phyloP scores from a whole-genome alignment of 2,329 filamentous ascomycete genomes.

The Mycogone perniciosa region DNA sequence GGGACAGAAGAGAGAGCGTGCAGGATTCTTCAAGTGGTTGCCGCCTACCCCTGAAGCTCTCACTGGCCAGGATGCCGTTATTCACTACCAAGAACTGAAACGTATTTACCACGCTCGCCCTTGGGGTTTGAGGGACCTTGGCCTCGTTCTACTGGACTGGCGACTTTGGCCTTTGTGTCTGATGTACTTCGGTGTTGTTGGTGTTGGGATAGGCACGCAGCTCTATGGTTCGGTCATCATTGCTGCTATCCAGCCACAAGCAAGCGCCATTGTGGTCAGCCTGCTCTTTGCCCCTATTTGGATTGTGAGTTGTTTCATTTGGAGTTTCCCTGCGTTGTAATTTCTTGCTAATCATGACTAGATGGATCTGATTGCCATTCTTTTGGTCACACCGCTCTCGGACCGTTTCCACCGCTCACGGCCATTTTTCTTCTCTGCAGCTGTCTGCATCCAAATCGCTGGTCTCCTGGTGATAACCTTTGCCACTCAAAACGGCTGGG shows the following conservation, averaged over 20 bases:
- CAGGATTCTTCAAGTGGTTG: constrained; percentile 55
- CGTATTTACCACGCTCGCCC: constrained; percentile 70
- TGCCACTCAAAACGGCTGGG: constrained; percentile 65
- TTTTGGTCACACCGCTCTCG: constrained; percentile 77
- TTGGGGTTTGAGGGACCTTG: constrained; percentile 68
- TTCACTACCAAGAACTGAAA: constrained; percentile 78
- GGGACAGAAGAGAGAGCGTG: constrained; percentile 50
- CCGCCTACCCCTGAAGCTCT: constrained; percentile 66
- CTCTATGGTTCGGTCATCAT: constrained; percentile 86
- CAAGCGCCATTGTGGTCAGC: constrained; percentile 70
- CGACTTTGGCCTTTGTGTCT: constrained; percentile 76
- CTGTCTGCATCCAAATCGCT: constrained; percentile 71
- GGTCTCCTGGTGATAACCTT: constrained; percentile 77
- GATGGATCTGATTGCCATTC: constrained; percentile 84
- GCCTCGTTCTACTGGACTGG: constrained; percentile 72
- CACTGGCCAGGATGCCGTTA: constrained; percentile 65
- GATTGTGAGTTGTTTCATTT: constrained; percentile 55
- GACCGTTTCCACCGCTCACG: constrained; percentile 80
- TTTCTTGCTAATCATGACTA: constrained; percentile 24
- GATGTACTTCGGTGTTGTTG: constrained; percentile 95
- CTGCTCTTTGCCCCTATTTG: constrained; percentile 86
- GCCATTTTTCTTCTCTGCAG: constrained; percentile 72
- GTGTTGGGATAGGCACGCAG: constrained; percentile 85
- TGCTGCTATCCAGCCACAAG: constrained; percentile 63
- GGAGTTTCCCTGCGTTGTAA: background rate